Percentiles rank a stretch among this genome's conserved stretches.
Conservation (phyloP, 148 eudicot species). For the Polygonum aviculare region DNA sequence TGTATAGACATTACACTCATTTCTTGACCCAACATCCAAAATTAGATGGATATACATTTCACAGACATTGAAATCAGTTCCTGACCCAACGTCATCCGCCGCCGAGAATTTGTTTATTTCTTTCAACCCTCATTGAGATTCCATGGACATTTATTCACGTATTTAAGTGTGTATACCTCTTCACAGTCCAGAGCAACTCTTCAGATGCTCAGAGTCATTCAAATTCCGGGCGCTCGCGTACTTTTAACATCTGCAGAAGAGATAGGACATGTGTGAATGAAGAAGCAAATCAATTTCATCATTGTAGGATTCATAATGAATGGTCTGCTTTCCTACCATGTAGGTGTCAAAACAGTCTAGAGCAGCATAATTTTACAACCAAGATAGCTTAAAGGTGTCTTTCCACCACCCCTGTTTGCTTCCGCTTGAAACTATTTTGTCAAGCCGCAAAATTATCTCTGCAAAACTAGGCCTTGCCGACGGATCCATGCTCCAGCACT, state of each 20-base stretch:
- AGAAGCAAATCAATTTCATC: background rate
- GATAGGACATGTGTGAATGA: background rate
- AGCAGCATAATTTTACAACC: slow-evolving; percentile 31
- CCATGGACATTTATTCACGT: background rate
- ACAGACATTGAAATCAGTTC: slow-evolving; percentile 2
- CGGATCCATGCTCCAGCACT: slow-evolving; percentile 55
- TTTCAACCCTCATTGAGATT: background rate
- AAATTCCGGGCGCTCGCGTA: too few relatives aligned
- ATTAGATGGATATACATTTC: slow-evolving; percentile 1
- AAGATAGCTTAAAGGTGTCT: slow-evolving; percentile 90
- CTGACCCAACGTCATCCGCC: background rate
- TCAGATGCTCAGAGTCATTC: background rate
- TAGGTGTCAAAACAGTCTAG: background rate
- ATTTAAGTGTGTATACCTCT: background rate
- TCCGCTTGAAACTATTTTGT: slow-evolving; percentile 55
- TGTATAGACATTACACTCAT: background rate
- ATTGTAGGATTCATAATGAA: background rate
- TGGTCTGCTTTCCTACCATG: background rate
- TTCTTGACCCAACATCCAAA: background rate
- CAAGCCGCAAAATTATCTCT: slow-evolving; percentile 69
- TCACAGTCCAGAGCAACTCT: slow-evolving; percentile 6
- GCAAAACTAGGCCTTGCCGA: slow-evolving; percentile 61
- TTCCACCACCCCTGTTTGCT: slow-evolving; percentile 96
- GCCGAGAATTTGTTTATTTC: background rate
- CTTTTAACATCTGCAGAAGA: background rate